A percentile compares a stretch with the other conserved stretches of the same genome.
phyloP scores from a whole-genome alignment of 176 grass and related monocot species.

The Lolium rigidum region DNA sequence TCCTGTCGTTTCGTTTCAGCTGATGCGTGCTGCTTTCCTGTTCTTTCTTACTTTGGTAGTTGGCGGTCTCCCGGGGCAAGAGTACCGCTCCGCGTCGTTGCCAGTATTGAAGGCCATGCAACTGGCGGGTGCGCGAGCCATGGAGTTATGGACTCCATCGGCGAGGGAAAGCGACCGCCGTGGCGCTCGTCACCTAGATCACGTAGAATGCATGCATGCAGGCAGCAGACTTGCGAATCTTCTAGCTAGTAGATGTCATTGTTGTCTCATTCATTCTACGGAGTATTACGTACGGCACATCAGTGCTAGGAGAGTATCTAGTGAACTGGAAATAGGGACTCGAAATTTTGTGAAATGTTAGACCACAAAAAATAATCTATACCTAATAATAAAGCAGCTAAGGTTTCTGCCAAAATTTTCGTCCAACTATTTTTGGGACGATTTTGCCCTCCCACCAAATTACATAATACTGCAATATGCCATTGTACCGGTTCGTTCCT shows the following conservation, averaged over 20 bases:
- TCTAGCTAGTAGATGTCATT: background rate
- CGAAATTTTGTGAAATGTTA: no score
- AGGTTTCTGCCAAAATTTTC: no score
- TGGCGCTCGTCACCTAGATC: background rate
- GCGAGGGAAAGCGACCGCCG: background rate
- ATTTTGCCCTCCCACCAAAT: no score
- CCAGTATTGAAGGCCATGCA: slow-evolving; percentile 19
- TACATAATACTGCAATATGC: no score
- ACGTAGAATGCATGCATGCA: background rate
- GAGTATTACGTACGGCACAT: background rate
- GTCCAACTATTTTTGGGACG: no score
- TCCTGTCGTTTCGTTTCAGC: background rate
- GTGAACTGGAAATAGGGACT: no score
- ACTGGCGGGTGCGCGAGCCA: background rate
- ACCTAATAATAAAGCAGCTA: no score
- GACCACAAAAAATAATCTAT: no score
- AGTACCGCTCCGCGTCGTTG: slow-evolving; percentile 2
- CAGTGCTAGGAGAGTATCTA: no score
- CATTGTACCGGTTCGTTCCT: no score
- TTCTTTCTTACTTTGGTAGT: background rate
- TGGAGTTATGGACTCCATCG: background rate
- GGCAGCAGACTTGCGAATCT: background rate
- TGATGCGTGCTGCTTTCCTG: background rate
- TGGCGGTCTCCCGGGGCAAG: background rate
- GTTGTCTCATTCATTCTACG: background rate